Percentiles rank a stretch among this genome's conserved stretches.
phyloP scores from a whole-genome alignment of 108 stramenopile genomes.

The Conticribra weissflogii region DNA sequence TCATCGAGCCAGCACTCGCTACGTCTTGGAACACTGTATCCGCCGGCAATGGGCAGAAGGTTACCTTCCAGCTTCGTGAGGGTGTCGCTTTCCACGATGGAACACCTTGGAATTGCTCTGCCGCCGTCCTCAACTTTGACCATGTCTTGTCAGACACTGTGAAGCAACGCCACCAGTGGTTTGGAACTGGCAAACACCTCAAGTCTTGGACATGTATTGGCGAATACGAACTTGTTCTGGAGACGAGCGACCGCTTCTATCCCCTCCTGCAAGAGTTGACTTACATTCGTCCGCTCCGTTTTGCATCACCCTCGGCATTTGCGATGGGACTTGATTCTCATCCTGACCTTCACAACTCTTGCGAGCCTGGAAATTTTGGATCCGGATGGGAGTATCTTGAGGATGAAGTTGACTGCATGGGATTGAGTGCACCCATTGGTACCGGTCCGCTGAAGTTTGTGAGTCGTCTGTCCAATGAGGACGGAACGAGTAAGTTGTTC shows the following conservation, averaged over 20 bases:
- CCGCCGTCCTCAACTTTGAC: constrained; percentile 75
- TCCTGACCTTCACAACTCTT: constrained; percentile 63
- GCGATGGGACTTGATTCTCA: constrained; percentile 45
- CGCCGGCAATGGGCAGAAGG: constrained; percentile 30
- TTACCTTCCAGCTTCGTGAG: constrained; percentile 62
- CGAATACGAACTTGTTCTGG: constrained; percentile 46
- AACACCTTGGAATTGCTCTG: constrained; percentile 57
- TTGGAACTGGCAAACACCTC: constrained; percentile 42
- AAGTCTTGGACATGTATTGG: constrained; percentile 54
- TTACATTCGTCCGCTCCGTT: constrained; percentile 68
- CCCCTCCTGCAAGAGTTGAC: constrained; percentile 70
- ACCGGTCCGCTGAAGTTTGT: constrained; percentile 66
- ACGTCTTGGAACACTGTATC: constrained; percentile 45
- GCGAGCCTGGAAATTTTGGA: constrained; percentile 52
- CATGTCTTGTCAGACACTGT: constrained; percentile 63
- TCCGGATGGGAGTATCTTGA: constrained; percentile 43
- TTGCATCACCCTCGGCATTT: constrained; percentile 63
- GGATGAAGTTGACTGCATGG: constrained; percentile 54
- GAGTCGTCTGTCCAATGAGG: constrained; percentile 23
- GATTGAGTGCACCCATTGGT: constrained; percentile 52
- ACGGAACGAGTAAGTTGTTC: no score
- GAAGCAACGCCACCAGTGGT: constrained; percentile 59
- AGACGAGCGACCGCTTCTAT: constrained; percentile 52
- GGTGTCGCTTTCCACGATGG: constrained; percentile 74
- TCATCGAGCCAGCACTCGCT: constrained; percentile 58